Evolutionary conservation across 73 alveolate species (phyloP).

Genomic region (Paramecium tetraurelia): DNA sequence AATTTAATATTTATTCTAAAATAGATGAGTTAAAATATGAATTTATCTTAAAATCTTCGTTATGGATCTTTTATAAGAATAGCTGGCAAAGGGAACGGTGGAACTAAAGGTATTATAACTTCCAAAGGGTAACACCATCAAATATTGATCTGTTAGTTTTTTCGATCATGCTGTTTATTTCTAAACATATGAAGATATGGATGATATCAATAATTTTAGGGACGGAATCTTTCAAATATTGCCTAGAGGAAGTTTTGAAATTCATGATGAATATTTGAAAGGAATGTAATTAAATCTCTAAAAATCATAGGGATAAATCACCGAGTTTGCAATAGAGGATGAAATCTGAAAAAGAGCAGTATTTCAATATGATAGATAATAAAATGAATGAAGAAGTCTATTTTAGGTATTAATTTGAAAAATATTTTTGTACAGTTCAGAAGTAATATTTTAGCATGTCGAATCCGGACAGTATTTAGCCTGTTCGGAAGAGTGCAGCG

Average conservation of each 20-base stretch:
- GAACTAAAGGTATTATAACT: background rate
- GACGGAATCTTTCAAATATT: background rate
- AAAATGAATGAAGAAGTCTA: background rate
- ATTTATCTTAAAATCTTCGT: background rate
- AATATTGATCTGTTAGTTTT: background rate
- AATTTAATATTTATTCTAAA: background rate
- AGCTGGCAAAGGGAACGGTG: background rate
- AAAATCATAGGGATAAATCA: background rate
- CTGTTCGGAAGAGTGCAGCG: background rate
- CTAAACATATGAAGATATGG: background rate
- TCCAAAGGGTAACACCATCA: background rate
- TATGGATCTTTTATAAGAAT: background rate
- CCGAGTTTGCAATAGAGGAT: background rate
- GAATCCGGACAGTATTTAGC: background rate
- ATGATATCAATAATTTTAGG: background rate
- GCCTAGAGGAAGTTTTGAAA: slow-evolving; percentile 4
- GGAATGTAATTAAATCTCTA: background rate
- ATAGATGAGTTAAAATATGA: background rate
- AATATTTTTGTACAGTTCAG: background rate
- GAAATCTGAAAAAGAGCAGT: background rate
- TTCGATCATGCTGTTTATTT: background rate
- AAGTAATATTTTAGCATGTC: background rate
- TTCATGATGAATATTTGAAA: slow-evolving; percentile 26
- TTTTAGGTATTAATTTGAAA: background rate
- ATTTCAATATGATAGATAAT: background rate